A percentile compares a stretch with the other conserved stretches of the same genome.
Conservation (phyloP, 805 yeast species). For the Hanseniaspora pseudoguilliermondii region DNA sequence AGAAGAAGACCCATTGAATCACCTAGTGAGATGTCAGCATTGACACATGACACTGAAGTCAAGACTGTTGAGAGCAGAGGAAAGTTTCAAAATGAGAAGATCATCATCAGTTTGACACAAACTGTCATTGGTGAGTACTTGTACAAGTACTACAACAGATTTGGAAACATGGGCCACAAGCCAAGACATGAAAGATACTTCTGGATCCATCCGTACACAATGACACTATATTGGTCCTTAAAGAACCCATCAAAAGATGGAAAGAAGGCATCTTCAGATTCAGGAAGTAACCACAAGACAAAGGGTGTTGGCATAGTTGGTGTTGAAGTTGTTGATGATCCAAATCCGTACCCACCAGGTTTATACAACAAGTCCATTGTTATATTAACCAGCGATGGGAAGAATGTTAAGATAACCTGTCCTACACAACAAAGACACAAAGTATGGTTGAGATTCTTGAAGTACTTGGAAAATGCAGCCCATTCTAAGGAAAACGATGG, state of each 20-base stretch:
- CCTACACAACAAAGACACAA: constrained; percentile 78
- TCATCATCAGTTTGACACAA: constrained; percentile 79
- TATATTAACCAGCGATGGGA: constrained; percentile 42
- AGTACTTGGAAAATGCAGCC: constrained; percentile 36
- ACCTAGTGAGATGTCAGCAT: background rate
- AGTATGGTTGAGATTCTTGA: constrained; percentile 77
- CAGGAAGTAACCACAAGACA: constrained; percentile 38
- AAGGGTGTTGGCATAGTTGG: constrained; percentile 67
- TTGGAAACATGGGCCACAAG: constrained; percentile 52
- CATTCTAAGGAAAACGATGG: background rate
- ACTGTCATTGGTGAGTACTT: constrained; percentile 86
- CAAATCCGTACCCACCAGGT: constrained; percentile 82
- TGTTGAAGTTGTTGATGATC: constrained; percentile 70
- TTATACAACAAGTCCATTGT: constrained; percentile 73
- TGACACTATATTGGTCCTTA: constrained; percentile 81
- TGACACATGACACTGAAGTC: background rate
- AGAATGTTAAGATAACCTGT: constrained; percentile 66
- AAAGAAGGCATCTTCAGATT: constrained; percentile 42
- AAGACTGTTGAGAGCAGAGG: background rate
- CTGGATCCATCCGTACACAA: constrained; percentile 92
- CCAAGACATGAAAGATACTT: constrained; percentile 81
- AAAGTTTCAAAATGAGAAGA: constrained; percentile 31
- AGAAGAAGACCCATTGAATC: background rate
- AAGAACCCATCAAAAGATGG: constrained; percentile 48
- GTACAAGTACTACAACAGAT: constrained; percentile 68